These are phyloP conservation scores for Fomitiporia mediterranea DNA, from an alignment of 1,284 basidiomycete species.

Conservation along the genomic window DNA sequence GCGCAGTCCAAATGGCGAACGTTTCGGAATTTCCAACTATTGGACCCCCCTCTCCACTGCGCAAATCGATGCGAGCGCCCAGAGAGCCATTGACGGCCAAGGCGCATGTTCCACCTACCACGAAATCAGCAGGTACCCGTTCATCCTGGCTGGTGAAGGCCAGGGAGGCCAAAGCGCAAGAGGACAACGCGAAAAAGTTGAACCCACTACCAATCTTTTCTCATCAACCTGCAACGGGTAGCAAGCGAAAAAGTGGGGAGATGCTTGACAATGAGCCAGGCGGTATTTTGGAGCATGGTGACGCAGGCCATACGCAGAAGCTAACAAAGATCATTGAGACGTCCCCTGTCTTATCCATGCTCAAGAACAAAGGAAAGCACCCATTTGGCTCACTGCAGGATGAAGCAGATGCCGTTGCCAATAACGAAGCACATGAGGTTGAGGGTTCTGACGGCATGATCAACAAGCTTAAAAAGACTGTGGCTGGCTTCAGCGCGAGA, in stretches of 20 bases:
- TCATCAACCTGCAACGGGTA: slow-evolving; percentile 24
- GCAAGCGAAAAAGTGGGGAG: slow-evolving; percentile 68
- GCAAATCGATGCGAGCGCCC: slow-evolving; percentile 54
- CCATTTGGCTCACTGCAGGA: slow-evolving; percentile 1
- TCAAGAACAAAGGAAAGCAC: slow-evolving; percentile 5
- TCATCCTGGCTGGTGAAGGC: slow-evolving; percentile 77
- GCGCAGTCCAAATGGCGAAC: slow-evolving; percentile 32
- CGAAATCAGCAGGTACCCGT: slow-evolving; percentile 43
- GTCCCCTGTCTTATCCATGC: background rate
- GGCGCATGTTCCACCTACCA: slow-evolving; percentile 29
- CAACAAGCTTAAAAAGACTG: slow-evolving; percentile 60
- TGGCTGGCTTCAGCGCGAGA: slow-evolving; percentile 61
- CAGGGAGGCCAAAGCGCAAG: slow-evolving; percentile 67
- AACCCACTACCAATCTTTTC: background rate
- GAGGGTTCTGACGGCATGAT: slow-evolving; percentile 46
- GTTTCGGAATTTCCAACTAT: slow-evolving; percentile 47
- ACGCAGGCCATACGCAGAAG: slow-evolving; percentile 42
- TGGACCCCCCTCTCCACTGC: slow-evolving; percentile 60
- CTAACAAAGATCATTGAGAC: slow-evolving; percentile 37
- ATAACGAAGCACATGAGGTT: slow-evolving; percentile 18
- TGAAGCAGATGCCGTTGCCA: background rate
- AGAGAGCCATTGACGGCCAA: slow-evolving; percentile 41
- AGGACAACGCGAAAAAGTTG: slow-evolving; percentile 43
- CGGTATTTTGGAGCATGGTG: background rate
- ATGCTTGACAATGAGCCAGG: slow-evolving; percentile 32